Conservation (phyloP, 306 rosid species). For the Hylodesmum podocarpum region DNA sequence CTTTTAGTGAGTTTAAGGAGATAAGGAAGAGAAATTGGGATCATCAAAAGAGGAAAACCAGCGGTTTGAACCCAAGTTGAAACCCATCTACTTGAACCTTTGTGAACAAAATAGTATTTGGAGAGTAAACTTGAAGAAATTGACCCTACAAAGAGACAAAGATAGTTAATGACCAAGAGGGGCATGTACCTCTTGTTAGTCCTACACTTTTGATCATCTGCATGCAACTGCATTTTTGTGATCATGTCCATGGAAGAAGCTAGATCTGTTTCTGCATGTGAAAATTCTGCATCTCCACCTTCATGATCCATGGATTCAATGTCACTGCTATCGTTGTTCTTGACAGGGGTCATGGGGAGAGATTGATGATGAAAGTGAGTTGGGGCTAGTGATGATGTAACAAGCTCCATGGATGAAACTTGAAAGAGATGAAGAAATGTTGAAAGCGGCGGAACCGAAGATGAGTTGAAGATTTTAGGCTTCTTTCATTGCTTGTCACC, state of each 20-base stretch:
- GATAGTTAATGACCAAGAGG: slow-evolving; percentile 50
- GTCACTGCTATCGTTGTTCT: background rate
- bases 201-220: slow-evolving; percentile 43
- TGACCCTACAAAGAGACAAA: slow-evolving; percentile 59
- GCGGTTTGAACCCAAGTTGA: slow-evolving; percentile 73
- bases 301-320: slow-evolving; percentile 24
- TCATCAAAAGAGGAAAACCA: slow-evolving; percentile 63
- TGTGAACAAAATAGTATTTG: slow-evolving; percentile 69
- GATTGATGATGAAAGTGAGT: background rate
- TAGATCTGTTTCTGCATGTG: slow-evolving; percentile 1
- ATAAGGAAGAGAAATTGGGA: slow-evolving; percentile 52
- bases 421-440: no score
- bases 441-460: no score
- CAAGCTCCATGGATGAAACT: background rate
- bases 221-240: slow-evolving; percentile 14
- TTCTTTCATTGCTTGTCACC: background rate
- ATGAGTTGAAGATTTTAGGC: background rate
- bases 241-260: background rate
- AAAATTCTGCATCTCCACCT: background rate
- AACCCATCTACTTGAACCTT: slow-evolving; percentile 69
- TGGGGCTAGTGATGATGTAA: background rate
- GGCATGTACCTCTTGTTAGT: slow-evolving; percentile 42
- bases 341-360: background rate
- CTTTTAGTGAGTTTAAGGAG: slow-evolving; percentile 41
- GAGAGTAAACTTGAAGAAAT: slow-evolving; percentile 64